These are phyloP conservation scores for Striga hermonthica DNA, from an alignment of 305 asterid species.

Conservation along the genomic window DNA sequence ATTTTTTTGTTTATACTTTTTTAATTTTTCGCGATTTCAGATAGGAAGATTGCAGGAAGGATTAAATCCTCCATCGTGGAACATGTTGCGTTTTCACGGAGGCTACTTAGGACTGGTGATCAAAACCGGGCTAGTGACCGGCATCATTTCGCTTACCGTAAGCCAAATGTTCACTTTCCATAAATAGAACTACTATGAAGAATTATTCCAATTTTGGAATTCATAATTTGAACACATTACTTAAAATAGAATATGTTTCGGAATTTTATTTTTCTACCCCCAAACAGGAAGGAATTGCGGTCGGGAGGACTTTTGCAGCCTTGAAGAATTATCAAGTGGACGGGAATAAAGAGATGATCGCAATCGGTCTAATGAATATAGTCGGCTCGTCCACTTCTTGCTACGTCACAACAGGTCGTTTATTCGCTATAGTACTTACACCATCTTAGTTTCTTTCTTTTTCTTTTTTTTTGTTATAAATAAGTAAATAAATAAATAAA, in stretches of 20 bases:
- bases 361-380: conserved; percentile 73
- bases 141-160: conserved; percentile 67
- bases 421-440: no score
- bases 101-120: conserved; percentile 58
- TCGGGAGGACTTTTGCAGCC: conserved; percentile 82
- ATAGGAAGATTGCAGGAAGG: conserved; percentile 75
- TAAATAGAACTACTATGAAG: no score
- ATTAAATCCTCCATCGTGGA: conserved; percentile 78
- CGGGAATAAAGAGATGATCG: conserved; percentile 87
- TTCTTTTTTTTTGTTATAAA: no score
- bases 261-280: neutral
- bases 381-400: conserved; percentile 82
- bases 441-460: no score
- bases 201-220: no score
- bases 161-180: conserved; percentile 22
- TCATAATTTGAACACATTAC: no score
- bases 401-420: conserved; percentile 62
- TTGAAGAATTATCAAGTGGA: conserved; percentile 77
- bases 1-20: neutral
- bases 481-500: no score
- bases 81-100: conserved; percentile 64
- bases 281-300: conserved; percentile 75
- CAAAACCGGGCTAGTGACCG: conserved; percentile 70
- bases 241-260: no score
- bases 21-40: conserved; percentile 30